phyloP scores from a whole-genome alignment of 2,329 filamentous ascomycete species.

The Hirsutella rhossiliensis region DNA sequence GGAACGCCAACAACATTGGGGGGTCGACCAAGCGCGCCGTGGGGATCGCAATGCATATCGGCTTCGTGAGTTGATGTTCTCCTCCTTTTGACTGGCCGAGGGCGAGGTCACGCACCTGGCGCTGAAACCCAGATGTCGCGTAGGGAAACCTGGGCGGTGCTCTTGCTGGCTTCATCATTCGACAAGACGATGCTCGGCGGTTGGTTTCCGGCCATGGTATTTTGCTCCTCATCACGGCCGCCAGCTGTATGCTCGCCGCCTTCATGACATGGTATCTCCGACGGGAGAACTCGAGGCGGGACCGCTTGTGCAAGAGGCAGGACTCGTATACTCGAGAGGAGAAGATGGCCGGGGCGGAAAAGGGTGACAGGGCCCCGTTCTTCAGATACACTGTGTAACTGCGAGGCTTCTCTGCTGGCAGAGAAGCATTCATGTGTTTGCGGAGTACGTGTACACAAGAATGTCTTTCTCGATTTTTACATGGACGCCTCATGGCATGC shows the following conservation, averaged over 20 bases:
- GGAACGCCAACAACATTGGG: constrained; percentile 48
- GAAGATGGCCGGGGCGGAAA: constrained; percentile 37
- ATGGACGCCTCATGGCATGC: too few relatives aligned
- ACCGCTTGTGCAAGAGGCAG: constrained; percentile 31
- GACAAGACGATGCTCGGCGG: constrained; percentile 32
- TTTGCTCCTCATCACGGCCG: constrained; percentile 41
- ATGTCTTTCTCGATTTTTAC: too few relatives aligned
- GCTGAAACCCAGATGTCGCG: constrained; percentile 6
- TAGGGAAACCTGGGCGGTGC: constrained; percentile 24
- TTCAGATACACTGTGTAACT: constrained; percentile 39
- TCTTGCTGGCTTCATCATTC: constrained; percentile 21
- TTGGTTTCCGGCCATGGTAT: constrained; percentile 48
- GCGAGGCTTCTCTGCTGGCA: background rate
- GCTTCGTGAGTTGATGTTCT: constrained; percentile 17
- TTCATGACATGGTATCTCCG: constrained; percentile 47
- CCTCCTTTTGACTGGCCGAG: background rate
- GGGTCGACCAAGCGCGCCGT: constrained; percentile 41
- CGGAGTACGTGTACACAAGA: too few relatives aligned
- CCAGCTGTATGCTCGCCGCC: constrained; percentile 36
- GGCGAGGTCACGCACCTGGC: too few relatives aligned
- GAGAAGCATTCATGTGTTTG: too few relatives aligned
- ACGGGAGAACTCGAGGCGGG: constrained; percentile 42
- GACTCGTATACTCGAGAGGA: constrained; percentile 41
- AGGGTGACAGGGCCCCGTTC: constrained; percentile 44
- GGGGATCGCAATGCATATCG: constrained; percentile 44